These are phyloP conservation scores for Cutaneotrichosporon cutaneum DNA, from an alignment of 1,284 basidiomycete species.

Conservation along the genomic window DNA sequence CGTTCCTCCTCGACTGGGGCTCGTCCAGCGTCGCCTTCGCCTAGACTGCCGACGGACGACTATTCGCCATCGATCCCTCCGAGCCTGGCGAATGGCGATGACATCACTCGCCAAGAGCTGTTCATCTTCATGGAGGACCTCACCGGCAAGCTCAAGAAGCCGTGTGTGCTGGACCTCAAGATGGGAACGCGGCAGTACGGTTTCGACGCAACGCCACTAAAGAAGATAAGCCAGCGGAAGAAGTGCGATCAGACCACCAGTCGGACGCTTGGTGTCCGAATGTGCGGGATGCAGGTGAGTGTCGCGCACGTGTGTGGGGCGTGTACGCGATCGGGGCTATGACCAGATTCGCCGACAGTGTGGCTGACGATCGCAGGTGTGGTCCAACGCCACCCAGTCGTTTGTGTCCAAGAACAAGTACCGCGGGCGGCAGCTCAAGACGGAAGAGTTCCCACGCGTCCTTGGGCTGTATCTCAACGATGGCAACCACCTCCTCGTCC, in stretches of 20 bases:
- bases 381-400: constrained; percentile 75
- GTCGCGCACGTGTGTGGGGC: not conserved
- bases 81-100: constrained; percentile 25
- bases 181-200: constrained; percentile 99
- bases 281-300: constrained; percentile 98
- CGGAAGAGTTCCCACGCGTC: constrained; percentile 78
- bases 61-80: constrained; percentile 32
- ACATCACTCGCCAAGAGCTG: constrained; percentile 81
- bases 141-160: constrained; percentile 86
- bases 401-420: constrained; percentile 98
- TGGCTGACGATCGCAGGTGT: constrained; percentile 63
- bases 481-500: constrained; percentile 75
- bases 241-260: constrained; percentile 97
- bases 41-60: not conserved
- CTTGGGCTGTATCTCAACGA: constrained; percentile 82
- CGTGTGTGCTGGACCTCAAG: constrained; percentile 97
- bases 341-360: not conserved
- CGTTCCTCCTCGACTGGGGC: not conserved
- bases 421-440: constrained; percentile 81
- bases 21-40: not conserved
- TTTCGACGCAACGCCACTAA: constrained; percentile 84
- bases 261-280: constrained; percentile 80
- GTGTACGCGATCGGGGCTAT: not conserved
- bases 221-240: constrained; percentile 96
- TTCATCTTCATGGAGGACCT: constrained; percentile 99